Percentiles rank a stretch among this genome's conserved stretches.
Evolutionary conservation across 345 rosid genomes (phyloP).

Genomic region (Kernera saxatilis): DNA sequence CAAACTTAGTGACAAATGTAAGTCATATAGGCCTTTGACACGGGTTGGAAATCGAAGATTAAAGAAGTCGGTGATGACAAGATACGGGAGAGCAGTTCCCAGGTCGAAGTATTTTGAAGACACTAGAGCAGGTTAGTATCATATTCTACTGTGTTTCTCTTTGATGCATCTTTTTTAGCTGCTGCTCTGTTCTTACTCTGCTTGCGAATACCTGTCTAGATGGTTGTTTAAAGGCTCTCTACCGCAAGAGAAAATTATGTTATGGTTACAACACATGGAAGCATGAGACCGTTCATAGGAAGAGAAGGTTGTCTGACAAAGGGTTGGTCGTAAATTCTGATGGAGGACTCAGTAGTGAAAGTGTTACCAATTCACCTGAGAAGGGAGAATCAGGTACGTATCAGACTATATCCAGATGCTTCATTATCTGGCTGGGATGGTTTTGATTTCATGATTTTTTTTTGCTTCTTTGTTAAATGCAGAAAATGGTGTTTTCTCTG

Average conservation of each 20-base stretch:
- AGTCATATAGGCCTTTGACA: slow-evolving; percentile 55
- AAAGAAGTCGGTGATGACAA: slow-evolving; percentile 55
- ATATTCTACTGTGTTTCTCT: slow-evolving; percentile 1
- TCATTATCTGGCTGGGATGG: background rate
- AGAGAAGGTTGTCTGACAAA: slow-evolving; percentile 54
- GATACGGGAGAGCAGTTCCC: slow-evolving; percentile 63
- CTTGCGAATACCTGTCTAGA: slow-evolving; percentile 34
- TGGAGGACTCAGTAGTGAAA: slow-evolving; percentile 77
- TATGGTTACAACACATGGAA: slow-evolving; percentile 42
- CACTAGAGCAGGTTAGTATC: slow-evolving; percentile 54
- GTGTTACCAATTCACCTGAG: slow-evolving; percentile 70
- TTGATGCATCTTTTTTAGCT: background rate
- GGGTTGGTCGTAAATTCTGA: slow-evolving; percentile 55
- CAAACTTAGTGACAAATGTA: slow-evolving; percentile 44
- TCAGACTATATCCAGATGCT: background rate
- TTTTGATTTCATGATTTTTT: slow-evolving; percentile 20
- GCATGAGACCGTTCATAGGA: slow-evolving; percentile 47
- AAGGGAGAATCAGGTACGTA: slow-evolving; percentile 47
- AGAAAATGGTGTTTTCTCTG: slow-evolving; percentile 44
- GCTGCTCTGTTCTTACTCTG: slow-evolving; percentile 1
- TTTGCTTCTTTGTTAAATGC: slow-evolving; percentile 14
- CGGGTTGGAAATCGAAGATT: slow-evolving; percentile 51
- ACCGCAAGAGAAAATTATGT: slow-evolving; percentile 52
- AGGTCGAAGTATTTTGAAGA: slow-evolving; percentile 51
- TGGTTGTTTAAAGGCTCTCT: slow-evolving; percentile 45